These are phyloP conservation scores for Penicillium capsulatum DNA, from an alignment of 2,329 filamentous ascomycete genomes.

Conservation along the genomic window DNA sequence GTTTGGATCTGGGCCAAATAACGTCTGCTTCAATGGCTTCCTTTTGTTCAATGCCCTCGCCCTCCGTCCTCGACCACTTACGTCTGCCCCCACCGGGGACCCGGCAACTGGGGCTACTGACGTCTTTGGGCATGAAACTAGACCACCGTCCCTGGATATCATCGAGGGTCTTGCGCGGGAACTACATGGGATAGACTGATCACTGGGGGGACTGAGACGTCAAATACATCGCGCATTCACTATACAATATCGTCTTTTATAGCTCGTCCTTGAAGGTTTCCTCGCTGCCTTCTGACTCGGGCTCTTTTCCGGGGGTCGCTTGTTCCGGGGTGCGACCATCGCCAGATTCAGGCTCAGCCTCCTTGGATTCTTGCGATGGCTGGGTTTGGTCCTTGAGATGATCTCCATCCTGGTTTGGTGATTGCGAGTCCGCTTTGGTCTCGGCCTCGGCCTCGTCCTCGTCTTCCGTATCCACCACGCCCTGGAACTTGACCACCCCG, in stretches of 20 bases:
- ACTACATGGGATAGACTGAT: no score
- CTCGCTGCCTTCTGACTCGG: slow-evolving; percentile 30
- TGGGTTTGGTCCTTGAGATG: slow-evolving; percentile 16
- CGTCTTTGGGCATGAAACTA: slow-evolving; percentile 23
- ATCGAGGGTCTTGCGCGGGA: background rate
- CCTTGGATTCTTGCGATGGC: slow-evolving; percentile 23
- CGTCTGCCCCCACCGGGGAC: slow-evolving; percentile 14
- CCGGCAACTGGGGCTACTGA: slow-evolving; percentile 21
- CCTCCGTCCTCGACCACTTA: background rate
- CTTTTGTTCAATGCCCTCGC: no score
- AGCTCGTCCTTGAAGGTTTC: slow-evolving; percentile 41
- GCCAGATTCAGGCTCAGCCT: slow-evolving; percentile 7
- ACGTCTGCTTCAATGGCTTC: no score
- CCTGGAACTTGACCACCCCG: slow-evolving; percentile 62
- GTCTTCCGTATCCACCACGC: slow-evolving; percentile 58
- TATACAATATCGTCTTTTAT: slow-evolving; percentile 18
- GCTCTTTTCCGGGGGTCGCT: slow-evolving; percentile 3
- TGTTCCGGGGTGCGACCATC: slow-evolving; percentile 9
- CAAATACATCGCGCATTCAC: slow-evolving; percentile 9
- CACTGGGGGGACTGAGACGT: slow-evolving; percentile 2
- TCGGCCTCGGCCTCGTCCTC: slow-evolving; percentile 35
- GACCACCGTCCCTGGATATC: slow-evolving; percentile 15
- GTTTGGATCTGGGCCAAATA: no score
- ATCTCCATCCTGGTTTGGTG: slow-evolving; percentile 11
- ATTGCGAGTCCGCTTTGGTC: slow-evolving; percentile 3